A percentile compares a stretch with the other conserved stretches of the same genome.
Conservation (phyloP, 176 grass and related monocot genomes). For the Musa troglodytarum region DNA sequence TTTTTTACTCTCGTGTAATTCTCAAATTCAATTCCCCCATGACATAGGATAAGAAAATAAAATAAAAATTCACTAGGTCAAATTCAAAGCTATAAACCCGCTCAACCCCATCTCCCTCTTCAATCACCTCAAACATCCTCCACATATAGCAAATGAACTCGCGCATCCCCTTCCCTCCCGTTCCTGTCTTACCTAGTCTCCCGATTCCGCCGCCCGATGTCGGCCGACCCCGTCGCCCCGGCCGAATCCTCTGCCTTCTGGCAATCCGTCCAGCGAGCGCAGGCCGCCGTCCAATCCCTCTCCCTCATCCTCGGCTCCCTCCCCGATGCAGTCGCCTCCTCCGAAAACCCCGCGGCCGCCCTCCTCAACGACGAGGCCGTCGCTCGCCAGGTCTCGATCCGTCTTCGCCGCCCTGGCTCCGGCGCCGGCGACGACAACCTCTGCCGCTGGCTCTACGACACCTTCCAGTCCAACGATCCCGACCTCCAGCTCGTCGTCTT, state of each 20-base stretch:
- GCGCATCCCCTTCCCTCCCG: background rate
- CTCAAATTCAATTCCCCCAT: too few relatives aligned
- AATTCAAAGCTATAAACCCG: background rate
- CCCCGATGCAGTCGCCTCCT: slow-evolving; percentile 15
- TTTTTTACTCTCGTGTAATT: too few relatives aligned
- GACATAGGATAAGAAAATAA: too few relatives aligned
- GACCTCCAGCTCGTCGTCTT: slow-evolving; percentile 65
- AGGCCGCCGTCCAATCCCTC: slow-evolving; percentile 42
- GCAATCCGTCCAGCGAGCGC: slow-evolving; percentile 31
- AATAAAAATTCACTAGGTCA: background rate
- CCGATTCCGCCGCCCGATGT: background rate
- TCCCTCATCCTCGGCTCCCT: slow-evolving; percentile 37
- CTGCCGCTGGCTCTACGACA: slow-evolving; percentile 81
- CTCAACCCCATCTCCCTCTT: background rate
- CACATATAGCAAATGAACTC: background rate
- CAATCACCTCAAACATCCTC: background rate
- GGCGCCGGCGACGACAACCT: slow-evolving; percentile 49
- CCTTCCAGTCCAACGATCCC: slow-evolving; percentile 46
- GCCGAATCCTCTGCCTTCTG: background rate
- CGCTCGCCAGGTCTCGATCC: slow-evolving; percentile 20
- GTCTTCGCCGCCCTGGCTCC: slow-evolving; percentile 28
- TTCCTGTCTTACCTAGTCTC: background rate
- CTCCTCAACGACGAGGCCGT: slow-evolving; percentile 50
- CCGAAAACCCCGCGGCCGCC: slow-evolving; percentile 31
- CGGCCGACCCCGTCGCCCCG: background rate